Base-by-base conservation (phyloP, 1,139 yeast species). In the Geotrichum europaeum region DNA sequence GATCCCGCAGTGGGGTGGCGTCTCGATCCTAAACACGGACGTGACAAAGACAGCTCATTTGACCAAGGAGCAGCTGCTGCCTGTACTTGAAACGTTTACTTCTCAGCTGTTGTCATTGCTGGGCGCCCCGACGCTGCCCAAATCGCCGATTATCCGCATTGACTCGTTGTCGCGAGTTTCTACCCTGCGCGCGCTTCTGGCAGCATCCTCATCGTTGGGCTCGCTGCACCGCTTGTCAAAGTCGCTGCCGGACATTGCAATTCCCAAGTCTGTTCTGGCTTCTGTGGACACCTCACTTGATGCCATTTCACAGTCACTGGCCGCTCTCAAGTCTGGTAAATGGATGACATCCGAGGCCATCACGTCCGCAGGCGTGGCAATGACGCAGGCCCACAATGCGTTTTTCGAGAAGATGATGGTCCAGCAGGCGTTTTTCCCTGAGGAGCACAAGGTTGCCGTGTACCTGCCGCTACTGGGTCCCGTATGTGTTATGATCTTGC, bases 361-460 rank as follows among this genome's bases (percentile, higher is more conserved):
- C 65, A 66, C 75, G 1, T 72, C 76, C 25, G 84, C 96, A 0
- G 83, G 86, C 15, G 69, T 73, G 22, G 84, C 94, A 7, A 77
- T 83, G 36, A 72, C 76, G 51, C 73, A 77, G 45, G 84, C 96
- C 1, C 88, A 90, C 68, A 76, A 78, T 49, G 97, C 97, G 0
- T 92, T 94, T 69, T 94, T 92, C 72, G 96, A 92, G 66, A 88
- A 89, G 68, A 92, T 87, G 73, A 92, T 94, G 96, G 94, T 92
- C 9, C 96, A 90, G 69, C 97, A 92, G 70, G 89, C 89, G 56
- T 91, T 88, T 69, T 91, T 92, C 78, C 98, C 98, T 0, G 92
- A 89, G 66, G 97, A 92, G 70, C 98, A 94, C 72, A 91, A 90
- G 71, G 78, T 92, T 69, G 98, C 98, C 0, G 96, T 94, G 0